Base-by-base conservation (phyloP, 1,139 yeast species). In the Blastobotrys proliferans region DNA sequence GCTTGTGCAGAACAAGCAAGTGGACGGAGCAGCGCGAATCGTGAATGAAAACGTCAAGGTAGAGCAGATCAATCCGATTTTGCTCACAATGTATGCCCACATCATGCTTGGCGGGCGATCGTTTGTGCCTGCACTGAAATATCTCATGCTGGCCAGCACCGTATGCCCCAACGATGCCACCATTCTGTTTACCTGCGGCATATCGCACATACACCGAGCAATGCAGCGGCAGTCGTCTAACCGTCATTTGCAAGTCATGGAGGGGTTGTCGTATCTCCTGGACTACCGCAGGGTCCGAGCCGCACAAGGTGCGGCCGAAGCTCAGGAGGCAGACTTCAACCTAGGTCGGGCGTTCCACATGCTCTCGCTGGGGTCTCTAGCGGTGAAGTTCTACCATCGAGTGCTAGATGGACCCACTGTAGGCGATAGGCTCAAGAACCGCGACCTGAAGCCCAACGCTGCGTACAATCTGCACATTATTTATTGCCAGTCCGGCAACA, bases 171-270 rank as follows among this genome's bases (percentile, higher is more conserved):
- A 76, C 38, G 96, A 92, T 51, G 95, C 97, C 0, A 77, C 86
- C 70, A 68, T 92, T 1, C 74, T 88, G 50, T 69, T 92, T 28
- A 64, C 84, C 20, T 68, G 86, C 41, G 97, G 94, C 0, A 64
- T 92, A 32, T 79, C 90, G 0, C 92, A 90, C 62, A 69, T 88
- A n/a, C 96, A 90, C 55, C 73, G 98, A 31, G 83, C 97, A 0
- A 81, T 90, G 81, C 97, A 92, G 62, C 72, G 99, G 51, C 78
- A 86, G 45, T 81, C 95, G 11, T 72, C 81, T 9, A 87, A 87
- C 61, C 74, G 97, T 47, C 97, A 90, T 57, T 72, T 83, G 45
- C 97, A 90, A 58, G 70, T 92, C 24, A 68, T 92, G 2, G 97
- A 92, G 60, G 97, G 97, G 0, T 66, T 92, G 38, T 78, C 92